Base-by-base conservation (phyloP, 441 rosid genomes). In the Bruguiera hainesii region DNA sequence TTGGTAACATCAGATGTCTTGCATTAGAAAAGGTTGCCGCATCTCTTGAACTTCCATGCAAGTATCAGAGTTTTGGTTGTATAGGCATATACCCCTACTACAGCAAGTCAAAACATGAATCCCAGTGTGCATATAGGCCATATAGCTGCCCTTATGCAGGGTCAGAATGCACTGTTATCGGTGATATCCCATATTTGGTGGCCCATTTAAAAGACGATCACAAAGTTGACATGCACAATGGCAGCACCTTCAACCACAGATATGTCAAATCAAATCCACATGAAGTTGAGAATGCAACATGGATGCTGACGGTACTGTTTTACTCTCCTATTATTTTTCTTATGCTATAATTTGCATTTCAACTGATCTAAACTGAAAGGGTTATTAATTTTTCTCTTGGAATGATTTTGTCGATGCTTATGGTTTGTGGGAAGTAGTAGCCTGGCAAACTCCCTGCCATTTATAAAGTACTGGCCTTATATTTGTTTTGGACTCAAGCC, bases 11-110 rank as follows among this genome's bases (percentile, higher is more conserved):
- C 64, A 83, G 95, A 73, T 88, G 95, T 71, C 89, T 88, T 69
- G 95, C 95, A 13, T 57, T 86, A 63, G 95, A 88, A 81, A 86
- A 88, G 76, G 85, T 86, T 64, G 95, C 91, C 21, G 95, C 89
- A 31, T 87, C 91, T 56, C 86, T 86, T 35, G 89, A 89, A 63
- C 90, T 88, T 79, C 91, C 95, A 1, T 88, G 95, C 77, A 88
- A 80, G 81, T 83, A 82, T 73, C 91, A 83, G 71, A 82, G 79
- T 66, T 87, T 77, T 61, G 95, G 95, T 63, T 85, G 95, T 66
- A 18, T 69, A 5, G 91, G 86, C 64, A 78, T 86, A 71, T 85
- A 83, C 73, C 95, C 95, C 2, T 89, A 87, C 70, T 87, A 89
- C 89, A 83, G 89, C 89, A 89, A 87, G 78, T 79, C 81, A 65